A percentile compares a stretch with the other conserved stretches of the same genome.
Evolutionary conservation across 208 protist genomes (phyloP).

Genomic region (Angomonas ambiguus): DNA sequence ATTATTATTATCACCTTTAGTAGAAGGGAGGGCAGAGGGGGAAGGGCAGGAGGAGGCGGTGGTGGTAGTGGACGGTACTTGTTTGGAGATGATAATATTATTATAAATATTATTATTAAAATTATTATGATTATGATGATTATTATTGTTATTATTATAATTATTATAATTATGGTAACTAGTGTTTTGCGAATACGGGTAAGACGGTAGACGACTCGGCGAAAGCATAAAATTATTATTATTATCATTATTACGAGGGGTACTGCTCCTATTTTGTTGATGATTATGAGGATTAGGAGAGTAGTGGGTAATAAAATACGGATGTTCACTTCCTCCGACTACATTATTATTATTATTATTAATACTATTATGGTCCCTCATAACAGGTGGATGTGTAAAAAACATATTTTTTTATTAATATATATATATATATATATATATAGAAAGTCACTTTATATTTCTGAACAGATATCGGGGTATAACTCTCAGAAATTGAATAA

Average conservation of each 20-base stretch:
- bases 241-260: background rate
- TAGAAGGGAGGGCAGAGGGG: too few species aligned
- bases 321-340: background rate
- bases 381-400: background rate
- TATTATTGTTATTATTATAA: background rate
- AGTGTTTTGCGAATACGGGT: background rate
- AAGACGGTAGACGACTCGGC: too few species aligned
- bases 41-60: too few species aligned
- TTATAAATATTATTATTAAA: conserved; percentile 7
- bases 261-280: conserved; percentile 1
- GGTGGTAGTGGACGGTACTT: too few species aligned
- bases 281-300: too few species aligned
- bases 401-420: background rate
- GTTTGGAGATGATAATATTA: too few species aligned
- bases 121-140: background rate
- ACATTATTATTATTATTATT: background rate
- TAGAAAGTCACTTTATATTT: background rate
- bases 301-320: too few species aligned
- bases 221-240: background rate
- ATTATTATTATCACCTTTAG: conserved; percentile 3
- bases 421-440: conserved; percentile 4
- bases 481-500: conserved; percentile 2
- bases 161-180: background rate
- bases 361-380: background rate
- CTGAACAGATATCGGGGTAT: background rate